Base-by-base conservation (phyloP, 108 stramenopile species). In the Discostella pseudostelligera region DNA sequence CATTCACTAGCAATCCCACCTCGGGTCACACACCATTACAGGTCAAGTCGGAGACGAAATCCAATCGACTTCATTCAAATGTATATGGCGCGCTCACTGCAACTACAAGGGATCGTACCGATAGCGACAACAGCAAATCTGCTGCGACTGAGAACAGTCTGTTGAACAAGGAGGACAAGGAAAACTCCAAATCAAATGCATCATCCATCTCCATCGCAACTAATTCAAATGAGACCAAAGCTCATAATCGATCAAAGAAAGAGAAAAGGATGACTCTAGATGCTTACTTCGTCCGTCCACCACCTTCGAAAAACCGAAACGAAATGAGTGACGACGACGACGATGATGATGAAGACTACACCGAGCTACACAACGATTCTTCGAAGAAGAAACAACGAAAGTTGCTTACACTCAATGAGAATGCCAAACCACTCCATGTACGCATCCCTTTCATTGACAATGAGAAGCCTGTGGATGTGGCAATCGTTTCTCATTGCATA, bases 331-430 rank as follows among this genome's bases (percentile, higher is more conserved):
- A 26, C 45, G 12, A 20, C 43, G 25, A 29, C 14, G 21, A 21
- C 25, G 43, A 56, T 36, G 55, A 35, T 32, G 55, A 20, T n/a
- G 29, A 39, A 19, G n/a, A 17, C 32, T 4, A 14, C 55, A 4
- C 55, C 16, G 55, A 56, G 26, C 29, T 29, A 12, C n/a, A 19
- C 16, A 32, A 16, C 17, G 4, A n/a, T 11, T 3, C 16, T 2
- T 10, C 28, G 28, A 50, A 39, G 24, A 61, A 59, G 61, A 48
- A 62, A 28, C 26, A 24, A 47, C 22, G 46, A 14, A 62, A 64
- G 50, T 26, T 39, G 14, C 14, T 69, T 3, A 8, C 39, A 26
- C 46, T 46, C 17, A 69, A 47, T 9, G 40, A 62, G 4, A 45
- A 29, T 5, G 59, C 46, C 20, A 47, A 29, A 14, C 60, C 57